Percentiles rank a stretch among this genome's conserved stretches.
These are phyloP conservation scores for Cercis canadensis DNA, from an alignment of 306 rosid species.

Conservation along the genomic window DNA sequence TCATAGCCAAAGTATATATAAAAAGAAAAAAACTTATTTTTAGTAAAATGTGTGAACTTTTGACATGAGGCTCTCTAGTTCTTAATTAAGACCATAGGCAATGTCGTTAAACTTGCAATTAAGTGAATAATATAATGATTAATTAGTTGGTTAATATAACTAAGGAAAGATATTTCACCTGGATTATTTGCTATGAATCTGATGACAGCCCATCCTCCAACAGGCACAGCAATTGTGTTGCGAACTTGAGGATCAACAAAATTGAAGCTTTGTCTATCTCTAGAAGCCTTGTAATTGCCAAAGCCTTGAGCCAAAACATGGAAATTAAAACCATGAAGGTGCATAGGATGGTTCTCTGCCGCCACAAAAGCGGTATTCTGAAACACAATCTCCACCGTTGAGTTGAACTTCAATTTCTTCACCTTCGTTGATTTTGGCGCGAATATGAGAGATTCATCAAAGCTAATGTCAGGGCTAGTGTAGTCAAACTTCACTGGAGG, in stretches of 20 bases:
- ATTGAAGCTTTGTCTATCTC: slow-evolving; percentile 38
- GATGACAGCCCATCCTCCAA: slow-evolving; percentile 59
- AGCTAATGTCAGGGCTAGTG: slow-evolving; percentile 25
- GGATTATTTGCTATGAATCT: slow-evolving; percentile 54
- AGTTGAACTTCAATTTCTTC: slow-evolving; percentile 51
- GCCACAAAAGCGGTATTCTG: slow-evolving; percentile 44
- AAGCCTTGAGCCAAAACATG: slow-evolving; percentile 39
- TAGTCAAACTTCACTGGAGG: slow-evolving; percentile 48
- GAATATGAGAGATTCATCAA: neutral
- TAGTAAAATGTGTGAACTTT: no score
- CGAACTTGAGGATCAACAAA: slow-evolving; percentile 48
- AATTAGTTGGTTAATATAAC: no score
- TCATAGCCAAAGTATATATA: no score
- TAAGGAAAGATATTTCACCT: slow-evolving; percentile 37
- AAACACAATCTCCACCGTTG: slow-evolving; percentile 52
- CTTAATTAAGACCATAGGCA: no score
- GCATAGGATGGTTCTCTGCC: slow-evolving; percentile 17
- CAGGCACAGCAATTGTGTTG: slow-evolving; percentile 61
- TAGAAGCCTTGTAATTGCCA: slow-evolving; percentile 38
- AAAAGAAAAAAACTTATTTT: no score
- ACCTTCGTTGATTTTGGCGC: slow-evolving; percentile 50
- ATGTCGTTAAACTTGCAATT: no score
- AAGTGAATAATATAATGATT: no score
- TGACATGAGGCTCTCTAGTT: no score
- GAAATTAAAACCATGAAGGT: slow-evolving; percentile 23